These are phyloP conservation scores for Lachancea nothofagi DNA, from an alignment of 805 yeast species.

Conservation along the genomic window DNA sequence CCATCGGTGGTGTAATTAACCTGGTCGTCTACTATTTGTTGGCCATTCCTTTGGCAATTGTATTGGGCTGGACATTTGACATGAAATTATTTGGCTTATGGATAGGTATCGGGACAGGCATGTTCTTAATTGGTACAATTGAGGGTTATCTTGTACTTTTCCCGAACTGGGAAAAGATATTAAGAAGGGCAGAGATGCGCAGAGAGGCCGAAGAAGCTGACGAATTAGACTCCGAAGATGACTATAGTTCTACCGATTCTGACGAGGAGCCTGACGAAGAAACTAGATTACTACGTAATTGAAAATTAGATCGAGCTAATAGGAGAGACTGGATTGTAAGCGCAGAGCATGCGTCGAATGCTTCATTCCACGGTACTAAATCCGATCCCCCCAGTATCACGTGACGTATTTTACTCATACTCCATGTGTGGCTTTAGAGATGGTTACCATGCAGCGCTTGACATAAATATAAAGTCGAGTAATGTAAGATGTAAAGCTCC, in stretches of 20 bases:
- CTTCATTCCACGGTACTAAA: too few relatives aligned
- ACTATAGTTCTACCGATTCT: slow-evolving; percentile 1
- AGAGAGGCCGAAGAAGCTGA: slow-evolving; percentile 33
- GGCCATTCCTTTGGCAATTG: slow-evolving; percentile 64
- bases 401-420: too few relatives aligned
- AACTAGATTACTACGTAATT: slow-evolving; percentile 15
- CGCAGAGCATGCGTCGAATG: too few relatives aligned
- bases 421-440: too few relatives aligned
- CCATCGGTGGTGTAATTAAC: slow-evolving; percentile 67
- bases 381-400: too few relatives aligned
- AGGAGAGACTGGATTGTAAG: too few relatives aligned
- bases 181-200: slow-evolving; percentile 40
- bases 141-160: slow-evolving; percentile 43
- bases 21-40: slow-evolving; percentile 61
- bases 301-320: too few relatives aligned
- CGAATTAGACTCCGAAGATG: slow-evolving; percentile 21
- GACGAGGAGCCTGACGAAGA: slow-evolving; percentile 13
- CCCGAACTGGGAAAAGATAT: slow-evolving; percentile 51
- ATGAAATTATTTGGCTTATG: slow-evolving; percentile 62
- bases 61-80: slow-evolving; percentile 48
- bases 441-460: too few relatives aligned
- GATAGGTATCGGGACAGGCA: slow-evolving; percentile 65
- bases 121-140: slow-evolving; percentile 44
- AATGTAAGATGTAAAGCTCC: too few relatives aligned
- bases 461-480: too few relatives aligned